A percentile compares a stretch with the other conserved stretches of the same genome.
Evolutionary conservation across 768 basidiomycete genomes (phyloP).

Genomic region (Punctularia strigosozonata): DNA sequence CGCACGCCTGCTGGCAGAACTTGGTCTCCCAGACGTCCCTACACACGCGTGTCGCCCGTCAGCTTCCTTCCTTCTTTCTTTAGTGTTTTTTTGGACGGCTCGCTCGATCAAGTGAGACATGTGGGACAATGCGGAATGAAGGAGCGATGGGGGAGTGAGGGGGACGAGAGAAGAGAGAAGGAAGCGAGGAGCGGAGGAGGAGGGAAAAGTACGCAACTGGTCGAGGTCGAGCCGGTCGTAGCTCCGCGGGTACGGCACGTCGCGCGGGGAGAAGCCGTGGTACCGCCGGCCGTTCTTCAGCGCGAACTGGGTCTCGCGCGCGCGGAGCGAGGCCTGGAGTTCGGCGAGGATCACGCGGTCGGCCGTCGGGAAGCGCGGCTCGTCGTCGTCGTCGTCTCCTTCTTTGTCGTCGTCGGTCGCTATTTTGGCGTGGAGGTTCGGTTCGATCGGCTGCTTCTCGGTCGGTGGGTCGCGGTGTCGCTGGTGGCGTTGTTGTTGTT

Average conservation of each 20-base stretch:
- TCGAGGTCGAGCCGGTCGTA: constrained; percentile 55
- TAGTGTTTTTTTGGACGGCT: too few species aligned
- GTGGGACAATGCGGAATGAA: too few species aligned
- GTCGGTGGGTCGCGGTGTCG: neutral
- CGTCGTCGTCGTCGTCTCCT: neutral
- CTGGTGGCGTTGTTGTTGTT: neutral
- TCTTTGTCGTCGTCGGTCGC: neutral
- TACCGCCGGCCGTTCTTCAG: constrained; percentile 40
- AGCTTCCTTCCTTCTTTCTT: too few species aligned
- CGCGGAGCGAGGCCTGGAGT: constrained; percentile 37
- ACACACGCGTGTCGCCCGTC: constrained; percentile 2
- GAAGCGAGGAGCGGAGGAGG: neutral
- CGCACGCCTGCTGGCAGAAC: constrained; percentile 39
- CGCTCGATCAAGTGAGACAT: too few species aligned
- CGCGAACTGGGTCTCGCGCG: constrained; percentile 44
- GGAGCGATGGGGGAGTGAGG: too few species aligned
- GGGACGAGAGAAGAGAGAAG: constrained; percentile 2
- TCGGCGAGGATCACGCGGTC: constrained; percentile 52
- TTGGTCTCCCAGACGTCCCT: constrained; percentile 65
- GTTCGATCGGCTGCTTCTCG: neutral
- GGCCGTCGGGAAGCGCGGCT: constrained; percentile 40
- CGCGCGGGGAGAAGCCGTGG: constrained; percentile 35
- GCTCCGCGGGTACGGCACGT: constrained; percentile 59
- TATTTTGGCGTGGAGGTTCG: neutral
- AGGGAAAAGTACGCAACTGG: constrained; percentile 34